Evolutionary conservation across 495 filamentous ascomycete genomes (phyloP), one percentile per base, ranked within the genome.

Genomic region (Evansstolkia leycettana): DNA sequence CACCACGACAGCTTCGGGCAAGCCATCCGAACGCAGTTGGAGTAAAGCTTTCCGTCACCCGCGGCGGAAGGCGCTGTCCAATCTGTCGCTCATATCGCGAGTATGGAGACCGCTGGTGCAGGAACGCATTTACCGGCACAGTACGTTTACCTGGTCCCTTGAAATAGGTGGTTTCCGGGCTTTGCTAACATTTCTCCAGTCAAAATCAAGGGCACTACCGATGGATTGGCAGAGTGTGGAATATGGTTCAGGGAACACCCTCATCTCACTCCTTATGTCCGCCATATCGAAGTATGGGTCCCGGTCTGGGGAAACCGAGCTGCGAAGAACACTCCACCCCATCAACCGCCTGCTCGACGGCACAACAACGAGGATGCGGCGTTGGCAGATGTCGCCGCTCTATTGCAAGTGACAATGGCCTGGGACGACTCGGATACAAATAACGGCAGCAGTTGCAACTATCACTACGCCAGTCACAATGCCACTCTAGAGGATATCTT

Each of bases 241-340:
- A 43, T 50, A 13, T 83, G 74, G 65, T 81, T 85, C 36, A 43
- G 54, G 7, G 41, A 48, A 10, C 65, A 78, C 33, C 62, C 69
- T 14, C 73, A 81, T 42, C 64, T 85, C 3, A 59, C 67, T 19
- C 37, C 52, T 2, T 73, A 81, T 34, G 75, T 84, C 36, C 76
- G 76, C 33, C 78, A 84, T 48, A 65, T 82, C 37, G 78, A 85
- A 47, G 63, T 82, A 12, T 82, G 79, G 73, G 75, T 84, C 31
- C 80, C 80, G 5, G 75, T 82, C 18, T 82, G 78, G 64, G 75
- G 78, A 13, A 62, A 65, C 11, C 58, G 68, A 28, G 58, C 63
- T 5, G 48, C 42, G 33, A 55, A 50, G 24, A 37, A 36, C 16
- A 26, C 20, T 11, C 11, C 38, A 4, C 25, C 45, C 14, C 46